These are phyloP conservation scores for Candolleomyces aberdarensis DNA, from an alignment of 768 basidiomycete species.

Conservation along the genomic window DNA sequence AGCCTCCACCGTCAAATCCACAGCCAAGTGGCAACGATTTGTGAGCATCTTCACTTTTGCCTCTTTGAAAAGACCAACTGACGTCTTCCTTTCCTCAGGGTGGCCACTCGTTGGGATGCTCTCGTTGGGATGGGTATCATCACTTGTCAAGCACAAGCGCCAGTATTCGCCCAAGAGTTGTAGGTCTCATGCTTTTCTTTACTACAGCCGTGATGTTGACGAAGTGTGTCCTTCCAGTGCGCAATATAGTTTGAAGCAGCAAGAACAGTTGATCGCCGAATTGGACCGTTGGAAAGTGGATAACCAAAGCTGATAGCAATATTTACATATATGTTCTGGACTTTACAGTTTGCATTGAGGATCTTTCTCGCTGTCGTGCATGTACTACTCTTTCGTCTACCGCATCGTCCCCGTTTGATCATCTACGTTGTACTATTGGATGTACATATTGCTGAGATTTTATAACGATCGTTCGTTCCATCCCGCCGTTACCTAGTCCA, in stretches of 20 bases:
- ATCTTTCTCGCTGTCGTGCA: no score
- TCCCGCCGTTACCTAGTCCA: no score
- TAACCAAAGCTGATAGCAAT: neutral
- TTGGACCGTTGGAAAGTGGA: no score
- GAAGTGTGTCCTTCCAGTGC: neutral
- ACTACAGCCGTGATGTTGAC: neutral
- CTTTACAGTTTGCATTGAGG: no score
- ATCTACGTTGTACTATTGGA: no score
- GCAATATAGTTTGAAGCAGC: neutral
- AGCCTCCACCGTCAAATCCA: slow-evolving; percentile 35
- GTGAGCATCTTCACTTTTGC: neutral
- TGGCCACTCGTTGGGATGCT: slow-evolving; percentile 53
- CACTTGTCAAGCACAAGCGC: slow-evolving; percentile 45
- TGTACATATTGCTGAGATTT: no score
- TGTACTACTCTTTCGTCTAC: no score
- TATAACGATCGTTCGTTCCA: no score
- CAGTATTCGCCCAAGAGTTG: slow-evolving; percentile 64
- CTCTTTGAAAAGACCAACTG: neutral
- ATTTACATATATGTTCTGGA: neutral
- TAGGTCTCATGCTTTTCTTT: slow-evolving; percentile 30
- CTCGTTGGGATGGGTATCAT: slow-evolving; percentile 64
- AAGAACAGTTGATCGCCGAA: no score
- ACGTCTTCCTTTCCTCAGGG: slow-evolving; percentile 30
- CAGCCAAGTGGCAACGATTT: slow-evolving; percentile 18
- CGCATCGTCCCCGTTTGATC: no score